Evolutionary conservation across 495 filamentous ascomycete species (phyloP).

Genomic region (Penicillium coffeae): DNA sequence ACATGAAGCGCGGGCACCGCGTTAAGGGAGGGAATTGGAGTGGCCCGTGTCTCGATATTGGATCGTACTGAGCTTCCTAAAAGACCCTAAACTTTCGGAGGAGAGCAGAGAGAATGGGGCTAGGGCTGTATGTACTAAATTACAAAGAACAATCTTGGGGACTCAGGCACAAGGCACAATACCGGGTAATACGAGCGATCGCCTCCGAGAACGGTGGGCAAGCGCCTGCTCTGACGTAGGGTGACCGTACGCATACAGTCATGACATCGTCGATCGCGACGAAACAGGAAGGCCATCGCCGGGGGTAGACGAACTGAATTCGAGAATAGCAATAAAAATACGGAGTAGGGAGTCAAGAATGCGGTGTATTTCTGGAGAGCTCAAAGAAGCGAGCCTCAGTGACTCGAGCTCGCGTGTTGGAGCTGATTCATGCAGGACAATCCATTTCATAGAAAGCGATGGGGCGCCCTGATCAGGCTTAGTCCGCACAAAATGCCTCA

Average conservation of each 20-base stretch:
- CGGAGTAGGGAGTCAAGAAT: too few species aligned
- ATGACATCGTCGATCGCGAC: too few species aligned
- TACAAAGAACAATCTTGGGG: neutral
- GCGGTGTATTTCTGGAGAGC: too few species aligned
- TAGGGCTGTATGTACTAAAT: neutral
- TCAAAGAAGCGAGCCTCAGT: neutral
- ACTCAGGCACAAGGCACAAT: neutral
- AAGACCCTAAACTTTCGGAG: too few species aligned
- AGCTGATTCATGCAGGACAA: neutral
- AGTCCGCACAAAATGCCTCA: slow-evolving; percentile 32
- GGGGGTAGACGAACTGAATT: too few species aligned
- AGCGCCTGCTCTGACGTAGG: neutral
- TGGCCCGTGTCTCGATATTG: neutral
- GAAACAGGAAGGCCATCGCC: too few species aligned
- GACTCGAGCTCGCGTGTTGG: neutral
- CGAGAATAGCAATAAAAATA: too few species aligned
- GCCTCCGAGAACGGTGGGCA: neutral
- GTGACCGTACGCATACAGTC: neutral
- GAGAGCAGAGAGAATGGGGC: too few species aligned
- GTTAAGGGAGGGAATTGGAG: neutral
- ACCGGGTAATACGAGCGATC: neutral
- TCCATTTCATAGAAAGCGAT: neutral
- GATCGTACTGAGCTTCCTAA: neutral
- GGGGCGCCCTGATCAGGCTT: slow-evolving; percentile 20
- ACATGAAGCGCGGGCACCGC: neutral